phyloP scores from a whole-genome alignment of 1,139 yeast species.

The Blastobotrys persicus region DNA sequence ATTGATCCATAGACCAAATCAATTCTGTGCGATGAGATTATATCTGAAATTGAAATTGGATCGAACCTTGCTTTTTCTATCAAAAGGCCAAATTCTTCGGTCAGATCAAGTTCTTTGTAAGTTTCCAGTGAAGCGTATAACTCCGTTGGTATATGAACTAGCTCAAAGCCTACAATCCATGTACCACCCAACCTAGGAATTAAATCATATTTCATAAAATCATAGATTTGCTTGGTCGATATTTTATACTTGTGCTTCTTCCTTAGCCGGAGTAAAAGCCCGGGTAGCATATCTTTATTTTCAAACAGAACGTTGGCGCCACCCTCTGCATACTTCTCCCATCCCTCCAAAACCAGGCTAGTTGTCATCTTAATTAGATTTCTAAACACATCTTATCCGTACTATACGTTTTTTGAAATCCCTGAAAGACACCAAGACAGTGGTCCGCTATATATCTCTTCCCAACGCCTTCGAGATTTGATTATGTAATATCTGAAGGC shows the following conservation, averaged over 20 bases:
- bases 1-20: background rate
- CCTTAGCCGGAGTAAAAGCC: constrained; percentile 28
- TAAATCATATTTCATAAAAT: constrained; percentile 19
- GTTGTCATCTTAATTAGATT: background rate
- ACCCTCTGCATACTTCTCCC: constrained; percentile 31
- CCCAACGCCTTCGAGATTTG: no score
- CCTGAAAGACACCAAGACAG: no score
- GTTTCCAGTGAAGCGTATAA: constrained; percentile 6
- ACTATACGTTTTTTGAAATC: no score
- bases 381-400: no score
- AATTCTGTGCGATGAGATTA: background rate
- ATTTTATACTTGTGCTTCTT: constrained; percentile 22
- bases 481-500: no score
- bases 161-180: constrained; percentile 1
- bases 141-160: background rate
- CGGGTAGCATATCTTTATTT: constrained; percentile 15
- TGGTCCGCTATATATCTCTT: no score
- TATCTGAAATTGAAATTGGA: background rate
- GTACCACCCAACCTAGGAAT: constrained; percentile 8
- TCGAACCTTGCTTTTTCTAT: constrained; percentile 3
- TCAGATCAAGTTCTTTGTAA: constrained; percentile 4
- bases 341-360: constrained; percentile 15
- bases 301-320: constrained; percentile 26
- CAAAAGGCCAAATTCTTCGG: constrained; percentile 1
- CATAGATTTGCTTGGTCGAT: constrained; percentile 19